These are phyloP conservation scores for Magnaporthiopsis poae DNA, from an alignment of 2,329 filamentous ascomycete genomes.

Conservation along the genomic window DNA sequence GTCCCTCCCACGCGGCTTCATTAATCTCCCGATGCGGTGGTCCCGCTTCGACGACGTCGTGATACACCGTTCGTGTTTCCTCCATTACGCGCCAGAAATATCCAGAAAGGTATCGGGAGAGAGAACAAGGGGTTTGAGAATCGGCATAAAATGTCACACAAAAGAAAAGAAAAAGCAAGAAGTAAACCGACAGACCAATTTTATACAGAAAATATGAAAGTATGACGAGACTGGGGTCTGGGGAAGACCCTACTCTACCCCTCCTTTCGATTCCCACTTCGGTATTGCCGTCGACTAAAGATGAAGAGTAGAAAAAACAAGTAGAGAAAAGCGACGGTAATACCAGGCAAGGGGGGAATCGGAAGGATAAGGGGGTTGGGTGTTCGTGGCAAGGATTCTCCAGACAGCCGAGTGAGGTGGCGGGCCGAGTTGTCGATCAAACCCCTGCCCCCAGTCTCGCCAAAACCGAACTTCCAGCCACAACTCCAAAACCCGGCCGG, in stretches of 20 bases:
- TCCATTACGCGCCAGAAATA: neutral
- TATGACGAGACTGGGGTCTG: neutral
- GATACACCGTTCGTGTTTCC: neutral
- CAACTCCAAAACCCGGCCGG: neutral
- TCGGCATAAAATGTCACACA: neutral
- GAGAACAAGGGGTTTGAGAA: neutral
- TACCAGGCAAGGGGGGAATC: neutral
- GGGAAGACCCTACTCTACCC: neutral
- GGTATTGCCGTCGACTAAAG: slow-evolving; percentile 4
- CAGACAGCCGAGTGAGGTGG: neutral
- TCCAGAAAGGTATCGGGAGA: neutral
- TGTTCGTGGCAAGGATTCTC: neutral
- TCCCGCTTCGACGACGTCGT: too few relatives aligned
- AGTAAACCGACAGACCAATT: too few relatives aligned
- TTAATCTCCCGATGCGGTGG: neutral
- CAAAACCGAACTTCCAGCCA: neutral
- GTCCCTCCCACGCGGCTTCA: neutral
- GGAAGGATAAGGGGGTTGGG: neutral
- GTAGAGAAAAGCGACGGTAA: neutral
- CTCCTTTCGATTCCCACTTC: neutral
- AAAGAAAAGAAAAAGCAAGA: too few relatives aligned
- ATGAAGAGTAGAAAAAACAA: slow-evolving; percentile 3
- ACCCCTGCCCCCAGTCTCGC: neutral
- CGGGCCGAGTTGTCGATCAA: neutral
- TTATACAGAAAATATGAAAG: neutral